These are phyloP conservation scores for Xerocomus alliaceus DNA, from an alignment of 1,284 basidiomycete species.

Conservation along the genomic window DNA sequence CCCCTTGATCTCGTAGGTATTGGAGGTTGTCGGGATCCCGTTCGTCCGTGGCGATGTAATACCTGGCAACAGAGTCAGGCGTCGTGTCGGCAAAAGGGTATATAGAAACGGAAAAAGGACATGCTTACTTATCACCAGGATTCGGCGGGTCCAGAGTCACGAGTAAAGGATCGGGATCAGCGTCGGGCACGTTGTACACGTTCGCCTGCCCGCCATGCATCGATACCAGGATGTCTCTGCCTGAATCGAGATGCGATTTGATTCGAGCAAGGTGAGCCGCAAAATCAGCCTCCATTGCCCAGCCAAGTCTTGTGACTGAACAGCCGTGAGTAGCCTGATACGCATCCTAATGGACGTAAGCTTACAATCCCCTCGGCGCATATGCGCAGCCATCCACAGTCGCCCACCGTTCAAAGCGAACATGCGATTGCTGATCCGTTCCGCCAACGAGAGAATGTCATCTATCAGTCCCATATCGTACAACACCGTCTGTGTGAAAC, in stretches of 20 bases:
- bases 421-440: constrained; percentile 45
- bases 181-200: constrained; percentile 40
- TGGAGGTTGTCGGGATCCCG: constrained; percentile 43
- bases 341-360: neutral
- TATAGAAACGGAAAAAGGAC: neutral
- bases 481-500: constrained; percentile 47
- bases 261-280: constrained; percentile 47
- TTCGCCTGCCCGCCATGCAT: constrained; percentile 25
- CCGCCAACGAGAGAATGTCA: constrained; percentile 43
- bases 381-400: constrained; percentile 55
- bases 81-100: neutral
- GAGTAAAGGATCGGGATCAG: constrained; percentile 28
- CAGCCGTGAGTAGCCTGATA: neutral
- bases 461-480: constrained; percentile 42
- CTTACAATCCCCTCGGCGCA: constrained; percentile 56
- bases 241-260: constrained; percentile 39
- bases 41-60: constrained; percentile 58
- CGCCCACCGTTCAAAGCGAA: constrained; percentile 42
- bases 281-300: constrained; percentile 46
- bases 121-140: constrained; percentile 32
- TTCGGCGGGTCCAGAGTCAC: constrained; percentile 34
- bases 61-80: constrained; percentile 37
- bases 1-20: constrained; percentile 46
- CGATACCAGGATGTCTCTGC: constrained; percentile 37
- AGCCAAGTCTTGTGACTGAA: constrained; percentile 38